Conservation (phyloP, 208 protist genomes). For the Tritrichomonas musculus region DNA sequence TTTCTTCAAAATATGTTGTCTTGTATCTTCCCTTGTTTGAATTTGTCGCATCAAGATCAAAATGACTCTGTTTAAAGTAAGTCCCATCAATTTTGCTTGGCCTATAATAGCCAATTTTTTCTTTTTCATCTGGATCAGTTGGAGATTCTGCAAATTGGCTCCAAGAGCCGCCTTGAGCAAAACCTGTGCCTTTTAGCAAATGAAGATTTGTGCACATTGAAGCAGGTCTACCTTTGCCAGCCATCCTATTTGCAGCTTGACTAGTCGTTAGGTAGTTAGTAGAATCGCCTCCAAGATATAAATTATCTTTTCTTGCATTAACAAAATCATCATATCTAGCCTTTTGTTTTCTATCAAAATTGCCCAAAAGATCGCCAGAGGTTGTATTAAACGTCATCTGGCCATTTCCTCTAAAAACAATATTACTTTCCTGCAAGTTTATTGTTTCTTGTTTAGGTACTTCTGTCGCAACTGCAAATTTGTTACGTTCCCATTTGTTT, state of each 20-base stretch:
- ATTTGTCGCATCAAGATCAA: not conserved
- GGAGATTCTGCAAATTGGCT: not conserved
- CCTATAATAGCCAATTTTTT: not conserved
- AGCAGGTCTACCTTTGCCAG: not conserved
- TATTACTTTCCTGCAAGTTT: not conserved
- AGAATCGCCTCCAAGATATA: not conserved
- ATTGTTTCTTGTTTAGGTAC: not conserved
- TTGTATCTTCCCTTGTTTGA: not conserved
- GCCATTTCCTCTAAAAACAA: not conserved
- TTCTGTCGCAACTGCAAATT: not conserved
- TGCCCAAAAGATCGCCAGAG: not conserved
- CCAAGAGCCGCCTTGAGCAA: not conserved
- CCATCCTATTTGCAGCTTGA: not conserved
- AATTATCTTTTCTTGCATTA: not conserved
- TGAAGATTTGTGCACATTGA: not conserved
- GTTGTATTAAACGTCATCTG: not conserved
- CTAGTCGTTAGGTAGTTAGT: not conserved
- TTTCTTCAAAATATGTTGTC: conserved; percentile 29
- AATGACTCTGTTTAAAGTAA: not conserved
- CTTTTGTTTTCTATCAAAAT: not conserved
- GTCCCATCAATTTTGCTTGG: not conserved
- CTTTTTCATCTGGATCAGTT: not conserved
- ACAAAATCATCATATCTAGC: not conserved
- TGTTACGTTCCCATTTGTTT: not conserved
- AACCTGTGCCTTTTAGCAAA: not conserved